Evolutionary conservation across 2,329 filamentous ascomycete genomes (phyloP).

Genomic region (Phaeomoniella chlamydospora): DNA sequence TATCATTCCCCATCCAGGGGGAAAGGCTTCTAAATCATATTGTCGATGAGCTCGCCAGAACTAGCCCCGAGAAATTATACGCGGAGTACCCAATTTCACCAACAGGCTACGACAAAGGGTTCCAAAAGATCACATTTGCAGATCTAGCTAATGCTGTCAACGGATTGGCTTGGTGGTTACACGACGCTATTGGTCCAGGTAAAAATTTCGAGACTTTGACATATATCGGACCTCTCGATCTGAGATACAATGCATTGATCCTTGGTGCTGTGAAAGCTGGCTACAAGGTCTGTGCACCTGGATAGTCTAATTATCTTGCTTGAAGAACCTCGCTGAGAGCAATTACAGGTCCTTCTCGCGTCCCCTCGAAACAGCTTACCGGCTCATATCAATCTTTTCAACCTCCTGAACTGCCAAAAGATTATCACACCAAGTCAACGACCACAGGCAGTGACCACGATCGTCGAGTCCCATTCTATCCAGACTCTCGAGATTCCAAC

Average conservation of each 20-base stretch:
- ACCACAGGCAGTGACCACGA: slow-evolving; percentile 8
- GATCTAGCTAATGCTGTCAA: slow-evolving; percentile 14
- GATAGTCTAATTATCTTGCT: not conserved
- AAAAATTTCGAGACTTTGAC: slow-evolving; percentile 17
- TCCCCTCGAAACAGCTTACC: slow-evolving; percentile 23
- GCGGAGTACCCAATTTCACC: slow-evolving; percentile 17
- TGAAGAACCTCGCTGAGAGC: not conserved
- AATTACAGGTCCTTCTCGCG: slow-evolving; percentile 16
- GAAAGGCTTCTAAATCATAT: not conserved
- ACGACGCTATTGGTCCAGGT: slow-evolving; percentile 17
- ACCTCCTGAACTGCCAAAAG: slow-evolving; percentile 13
- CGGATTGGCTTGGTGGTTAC: slow-evolving; percentile 9
- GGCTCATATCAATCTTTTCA: slow-evolving; percentile 17
- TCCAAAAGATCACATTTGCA: slow-evolving; percentile 16
- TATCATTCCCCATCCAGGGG: too few relatives aligned
- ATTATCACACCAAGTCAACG: slow-evolving; percentile 14
- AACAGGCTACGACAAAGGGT: slow-evolving; percentile 15
- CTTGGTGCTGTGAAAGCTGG: slow-evolving; percentile 12
- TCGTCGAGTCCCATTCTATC: slow-evolving; percentile 12
- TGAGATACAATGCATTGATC: slow-evolving; percentile 7
- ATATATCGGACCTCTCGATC: slow-evolving; percentile 9
- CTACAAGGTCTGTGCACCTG: slow-evolving; percentile 9
- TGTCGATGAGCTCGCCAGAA: not conserved
- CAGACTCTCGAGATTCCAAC: slow-evolving; percentile 19
- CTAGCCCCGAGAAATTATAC: not conserved